Base-by-base conservation (phyloP, 805 yeast species). In the Pichia heedii region DNA sequence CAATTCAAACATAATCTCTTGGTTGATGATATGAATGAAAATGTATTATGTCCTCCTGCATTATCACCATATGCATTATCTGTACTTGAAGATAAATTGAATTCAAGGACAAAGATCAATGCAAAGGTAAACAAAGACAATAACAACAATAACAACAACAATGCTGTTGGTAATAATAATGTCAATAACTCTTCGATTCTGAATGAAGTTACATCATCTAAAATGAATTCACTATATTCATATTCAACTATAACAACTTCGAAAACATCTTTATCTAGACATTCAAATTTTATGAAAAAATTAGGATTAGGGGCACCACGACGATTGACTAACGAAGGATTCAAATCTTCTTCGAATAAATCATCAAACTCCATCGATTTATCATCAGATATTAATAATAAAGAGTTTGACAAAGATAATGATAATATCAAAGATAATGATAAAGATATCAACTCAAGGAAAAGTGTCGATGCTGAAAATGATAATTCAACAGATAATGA, bases 11-110 rank as follows among this genome's bases (percentile, higher is more conserved):
- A 24, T 7, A 24, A 24, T 5, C 3, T 6, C 15, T 10, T 29
- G 5, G 13, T 29, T 29, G 32, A 29, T 29, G 32, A 29, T 13
- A 29, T 29, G 9, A 29, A 29, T 29, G 32, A 29, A 29, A 29
- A 29, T 36, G 77, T 70, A 42, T 58, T 64, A 37, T 62, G 71
- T 22, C 78, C 78, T 0, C 81, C 81, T 2, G 71, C 71, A 24
- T 62, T 75, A 49, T 74, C 79, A 48, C 68, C 77, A 1, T 74
- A 73, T 52, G 70, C 77, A 36, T 66, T 73, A 50, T 73, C 76
- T 3, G 57, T 75, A 27, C 57, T 74, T 32, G 70, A 68, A 35
- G 71, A 67, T 13, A 43, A 42, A 27, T 36, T 48, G 40, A 32
- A 15, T 48, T n/a, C 19, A n/a, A 35, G 32, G 27, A 3, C 18